Percentiles rank a stretch among this genome's conserved stretches.
Evolutionary conservation across 2,329 filamentous ascomycete genomes (phyloP).

Genomic region (Trichoderma atrobrunneum): DNA sequence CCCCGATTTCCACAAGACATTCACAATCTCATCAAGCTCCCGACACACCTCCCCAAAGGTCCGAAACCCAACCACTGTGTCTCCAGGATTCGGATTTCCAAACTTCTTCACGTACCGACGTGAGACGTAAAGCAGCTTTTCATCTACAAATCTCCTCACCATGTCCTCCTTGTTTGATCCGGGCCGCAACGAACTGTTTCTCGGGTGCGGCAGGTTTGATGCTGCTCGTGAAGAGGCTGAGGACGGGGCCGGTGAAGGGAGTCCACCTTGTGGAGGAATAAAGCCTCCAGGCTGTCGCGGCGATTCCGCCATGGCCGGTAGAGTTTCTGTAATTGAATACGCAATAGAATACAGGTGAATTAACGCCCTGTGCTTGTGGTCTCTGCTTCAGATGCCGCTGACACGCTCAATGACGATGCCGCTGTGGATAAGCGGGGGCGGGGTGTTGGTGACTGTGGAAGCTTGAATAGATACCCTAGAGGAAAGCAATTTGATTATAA

Average conservation of each 20-base stretch:
- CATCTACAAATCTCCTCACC: slow-evolving; percentile 56
- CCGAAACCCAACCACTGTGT: slow-evolving; percentile 52
- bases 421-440: slow-evolving; percentile 1
- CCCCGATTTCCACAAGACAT: slow-evolving; percentile 81
- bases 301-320: neutral
- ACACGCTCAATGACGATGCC: neutral
- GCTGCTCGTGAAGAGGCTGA: slow-evolving; percentile 41
- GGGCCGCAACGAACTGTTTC: slow-evolving; percentile 49
- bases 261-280: slow-evolving; percentile 39
- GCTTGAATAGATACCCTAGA: neutral
- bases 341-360: neutral
- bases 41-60: slow-evolving; percentile 67
- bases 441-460: neutral
- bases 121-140: slow-evolving; percentile 51
- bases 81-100: slow-evolving; percentile 42
- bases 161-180: slow-evolving; percentile 61
- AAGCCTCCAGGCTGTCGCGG: slow-evolving; percentile 49
- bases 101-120: slow-evolving; percentile 62
- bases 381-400: neutral
- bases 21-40: slow-evolving; percentile 71
- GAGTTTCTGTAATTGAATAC: neutral
- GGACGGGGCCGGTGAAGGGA: slow-evolving; percentile 56
- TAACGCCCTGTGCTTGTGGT: neutral
- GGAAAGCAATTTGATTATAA: neutral
- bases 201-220: slow-evolving; percentile 53